A percentile compares a stretch with the other conserved stretches of the same genome.
These are phyloP conservation scores for Coniochaeta prunicola DNA, from an alignment of 2,329 filamentous ascomycete species.

Conservation along the genomic window DNA sequence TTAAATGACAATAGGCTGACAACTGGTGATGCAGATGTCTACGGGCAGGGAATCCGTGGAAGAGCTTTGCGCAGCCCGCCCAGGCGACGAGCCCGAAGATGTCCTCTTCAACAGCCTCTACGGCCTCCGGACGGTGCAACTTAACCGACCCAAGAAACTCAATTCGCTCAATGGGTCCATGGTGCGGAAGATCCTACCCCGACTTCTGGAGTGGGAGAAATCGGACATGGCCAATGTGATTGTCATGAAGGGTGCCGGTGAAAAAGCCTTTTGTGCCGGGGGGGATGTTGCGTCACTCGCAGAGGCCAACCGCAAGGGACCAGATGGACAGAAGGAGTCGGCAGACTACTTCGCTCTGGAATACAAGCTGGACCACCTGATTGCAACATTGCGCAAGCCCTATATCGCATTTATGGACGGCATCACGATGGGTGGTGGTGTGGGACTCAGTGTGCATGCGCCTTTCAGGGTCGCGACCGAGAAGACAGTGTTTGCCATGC, in stretches of 20 bases:
- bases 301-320: constrained; percentile 58
- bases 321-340: constrained; percentile 66
- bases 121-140: constrained; percentile 83
- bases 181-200: constrained; percentile 87
- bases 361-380: constrained; percentile 93
- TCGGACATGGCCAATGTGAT: constrained; percentile 91
- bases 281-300: constrained; percentile 84
- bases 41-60: constrained; percentile 12
- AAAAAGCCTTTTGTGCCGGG: constrained; percentile 83
- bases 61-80: constrained; percentile 34
- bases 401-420: constrained; percentile 96
- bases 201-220: constrained; percentile 88
- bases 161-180: constrained; percentile 93
- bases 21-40: constrained; percentile 21
- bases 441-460: constrained; percentile 88
- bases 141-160: constrained; percentile 86
- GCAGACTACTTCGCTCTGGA: constrained; percentile 86
- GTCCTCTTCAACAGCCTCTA: constrained; percentile 87
- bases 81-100: constrained; percentile 74
- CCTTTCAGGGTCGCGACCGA: constrained; percentile 96
- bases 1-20: neutral
- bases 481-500: constrained; percentile 94
- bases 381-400: constrained; percentile 88
- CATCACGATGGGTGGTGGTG: constrained; percentile 96
- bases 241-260: constrained; percentile 83